These are phyloP conservation scores for Microsporum audouinii DNA, from an alignment of 2,329 filamentous ascomycete genomes.

Conservation along the genomic window DNA sequence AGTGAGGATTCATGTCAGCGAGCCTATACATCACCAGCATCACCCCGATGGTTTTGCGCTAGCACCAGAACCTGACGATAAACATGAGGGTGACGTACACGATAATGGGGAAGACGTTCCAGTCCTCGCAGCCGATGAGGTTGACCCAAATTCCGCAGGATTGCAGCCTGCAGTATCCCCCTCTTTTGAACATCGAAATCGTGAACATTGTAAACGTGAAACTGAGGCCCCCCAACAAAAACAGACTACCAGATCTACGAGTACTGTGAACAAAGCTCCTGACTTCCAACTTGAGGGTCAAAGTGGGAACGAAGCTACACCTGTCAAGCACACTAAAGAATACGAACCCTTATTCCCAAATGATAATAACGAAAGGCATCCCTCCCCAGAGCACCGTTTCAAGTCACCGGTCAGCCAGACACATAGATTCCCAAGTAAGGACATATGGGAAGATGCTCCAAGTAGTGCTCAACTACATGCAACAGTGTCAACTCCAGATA, in stretches of 20 bases:
- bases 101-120: slow-evolving; percentile 51
- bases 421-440: slow-evolving; percentile 80
- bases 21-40: slow-evolving; percentile 40
- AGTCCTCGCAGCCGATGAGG: slow-evolving; percentile 80
- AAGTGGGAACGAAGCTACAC: slow-evolving; percentile 42
- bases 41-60: slow-evolving; percentile 42
- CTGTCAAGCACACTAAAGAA: slow-evolving; percentile 77
- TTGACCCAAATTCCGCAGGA: slow-evolving; percentile 56
- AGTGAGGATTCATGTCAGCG: slow-evolving; percentile 60
- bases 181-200: slow-evolving; percentile 51
- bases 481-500: slow-evolving; percentile 72
- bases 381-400: slow-evolving; percentile 39
- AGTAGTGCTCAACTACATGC: slow-evolving; percentile 66
- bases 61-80: slow-evolving; percentile 41
- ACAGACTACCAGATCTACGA: slow-evolving; percentile 41
- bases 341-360: slow-evolving; percentile 90
- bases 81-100: slow-evolving; percentile 32
- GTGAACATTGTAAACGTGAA: slow-evolving; percentile 32
- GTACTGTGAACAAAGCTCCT: slow-evolving; percentile 48
- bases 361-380: slow-evolving; percentile 44
- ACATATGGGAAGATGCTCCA: slow-evolving; percentile 95
- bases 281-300: slow-evolving; percentile 38
- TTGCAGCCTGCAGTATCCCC: slow-evolving; percentile 76
- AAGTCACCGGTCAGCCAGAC: slow-evolving; percentile 45
- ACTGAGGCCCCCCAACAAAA: slow-evolving; percentile 39